Base-by-base conservation (phyloP, 495 filamentous ascomycete genomes). In the Neurospora intermedia region DNA sequence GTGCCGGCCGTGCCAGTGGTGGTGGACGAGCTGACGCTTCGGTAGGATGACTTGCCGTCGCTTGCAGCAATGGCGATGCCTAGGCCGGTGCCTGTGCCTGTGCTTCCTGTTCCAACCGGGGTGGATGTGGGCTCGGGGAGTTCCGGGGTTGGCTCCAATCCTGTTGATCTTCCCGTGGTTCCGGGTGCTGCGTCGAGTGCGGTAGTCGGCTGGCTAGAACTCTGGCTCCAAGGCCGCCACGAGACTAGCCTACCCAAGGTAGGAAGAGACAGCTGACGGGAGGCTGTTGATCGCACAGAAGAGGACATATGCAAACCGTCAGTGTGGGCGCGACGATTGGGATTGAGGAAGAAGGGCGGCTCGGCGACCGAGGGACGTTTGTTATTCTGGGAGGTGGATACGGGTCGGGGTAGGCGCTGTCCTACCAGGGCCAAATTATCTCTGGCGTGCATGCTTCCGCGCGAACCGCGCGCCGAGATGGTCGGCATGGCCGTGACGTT, bases 221-320 rank as follows among this genome's bases (percentile, higher is more conserved):
- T 39, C 69, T 43, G 70, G 69, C 43, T 80, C 84, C 84, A 86
- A 0, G 82, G 84, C n/a, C 84, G 78, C 84, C 84, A 86, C 18
- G 80, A 78, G n/a, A 82, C 83, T 70, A 82, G 76, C 77, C 76
- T 83, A 3, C 83, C 80, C 8, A 85, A 71, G 42, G 78, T 78
- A n/a, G 74, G 71, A 13, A 71, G 74, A 74, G 76, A 71, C 46
- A 70, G 69, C 71, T 79, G 70, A 41, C 75, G 70, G 13, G 73
- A 70, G 18, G 69, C 59, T n/a, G 15, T 39, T 45, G 42, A 43
- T 8, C 59, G 45, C 1, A 20, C 54, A 66, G 54, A 31, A 66
- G 54, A 66, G 27, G 43, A 41, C 81, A 69, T 43, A 81, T 74
- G 69, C 83, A 79, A 48, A 75, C 72, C 16, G 54, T 40, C 35